These are phyloP conservation scores for Pelargonium fulgidum DNA, from an alignment of 441 rosid species.

Conservation along the genomic window DNA sequence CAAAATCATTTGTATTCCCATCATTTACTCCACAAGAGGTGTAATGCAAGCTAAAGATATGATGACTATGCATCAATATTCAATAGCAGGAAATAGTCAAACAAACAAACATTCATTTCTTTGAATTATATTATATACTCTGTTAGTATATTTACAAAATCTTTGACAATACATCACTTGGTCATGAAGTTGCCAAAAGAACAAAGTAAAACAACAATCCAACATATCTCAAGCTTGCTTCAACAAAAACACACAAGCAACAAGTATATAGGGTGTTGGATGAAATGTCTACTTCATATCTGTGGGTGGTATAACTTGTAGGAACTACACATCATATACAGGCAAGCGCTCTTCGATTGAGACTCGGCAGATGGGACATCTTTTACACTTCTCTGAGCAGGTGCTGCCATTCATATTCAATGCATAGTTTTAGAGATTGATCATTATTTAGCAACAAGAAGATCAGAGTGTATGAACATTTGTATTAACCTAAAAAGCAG, in stretches of 20 bases:
- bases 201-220: not conserved
- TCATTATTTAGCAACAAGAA: not conserved
- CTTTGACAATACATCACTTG: not conserved
- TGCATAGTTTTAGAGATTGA: not conserved
- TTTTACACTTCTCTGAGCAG: constrained; percentile 56
- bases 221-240: not conserved
- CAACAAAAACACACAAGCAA: not conserved
- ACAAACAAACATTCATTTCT: no score
- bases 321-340: constrained; percentile 41
- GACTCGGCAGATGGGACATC: constrained; percentile 56
- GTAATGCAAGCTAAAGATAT: no score
- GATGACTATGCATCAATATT: no score
- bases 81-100: no score
- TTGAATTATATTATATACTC: not conserved
- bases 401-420: constrained; percentile 30
- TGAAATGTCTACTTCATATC: not conserved
- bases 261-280: not conserved
- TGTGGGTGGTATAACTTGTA: not conserved
- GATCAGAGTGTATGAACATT: no score
- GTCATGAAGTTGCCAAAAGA: not conserved
- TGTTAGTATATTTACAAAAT: not conserved
- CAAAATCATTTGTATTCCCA: no score
- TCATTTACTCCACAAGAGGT: no score
- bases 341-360: constrained; percentile 46
- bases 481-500: no score